These are phyloP conservation scores for Diplocarpon rosae DNA, from an alignment of 2,329 filamentous ascomycete species.

Conservation along the genomic window DNA sequence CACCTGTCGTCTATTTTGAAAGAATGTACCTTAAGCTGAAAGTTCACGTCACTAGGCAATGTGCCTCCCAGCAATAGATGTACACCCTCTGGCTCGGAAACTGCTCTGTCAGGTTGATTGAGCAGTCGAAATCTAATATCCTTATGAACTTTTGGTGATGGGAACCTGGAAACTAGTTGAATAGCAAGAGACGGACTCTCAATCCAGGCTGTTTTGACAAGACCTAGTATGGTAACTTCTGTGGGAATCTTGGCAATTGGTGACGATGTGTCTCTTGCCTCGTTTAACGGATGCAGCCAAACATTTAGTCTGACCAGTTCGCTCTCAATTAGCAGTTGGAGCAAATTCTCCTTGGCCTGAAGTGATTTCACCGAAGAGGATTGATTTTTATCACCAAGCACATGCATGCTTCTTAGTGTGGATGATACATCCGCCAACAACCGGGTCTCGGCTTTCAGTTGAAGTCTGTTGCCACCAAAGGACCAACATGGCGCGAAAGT, in stretches of 20 bases:
- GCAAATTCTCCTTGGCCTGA: constrained; percentile 70
- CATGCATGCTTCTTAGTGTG: constrained; percentile 52
- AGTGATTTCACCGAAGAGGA: constrained; percentile 46
- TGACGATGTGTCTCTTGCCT: constrained; percentile 39
- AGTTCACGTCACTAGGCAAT: constrained; percentile 67
- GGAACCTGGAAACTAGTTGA: constrained; percentile 70
- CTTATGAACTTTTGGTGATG: constrained; percentile 57
- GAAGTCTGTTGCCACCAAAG: constrained; percentile 85
- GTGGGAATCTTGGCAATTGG: constrained; percentile 31
- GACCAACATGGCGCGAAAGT: constrained; percentile 76
- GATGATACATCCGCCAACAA: constrained; percentile 64
- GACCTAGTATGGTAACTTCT: constrained; percentile 32
- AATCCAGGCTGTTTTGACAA: constrained; percentile 75
- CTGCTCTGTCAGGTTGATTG: constrained; percentile 72
- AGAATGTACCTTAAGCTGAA: constrained; percentile 65
- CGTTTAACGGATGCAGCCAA: constrained; percentile 76
- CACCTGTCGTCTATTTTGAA: constrained; percentile 23
- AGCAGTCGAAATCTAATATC: constrained; percentile 74
- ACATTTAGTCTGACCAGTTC: constrained; percentile 76
- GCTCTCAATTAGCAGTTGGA: constrained; percentile 69
- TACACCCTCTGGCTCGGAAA: constrained; percentile 72
- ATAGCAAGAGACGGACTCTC: constrained; percentile 82
- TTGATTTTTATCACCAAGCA: constrained; percentile 37
- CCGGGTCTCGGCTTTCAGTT: constrained; percentile 85
- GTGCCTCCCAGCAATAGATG: constrained; percentile 68